phyloP scores from a whole-genome alignment of 208 protist genomes.

The Pavlovales sp. region DNA sequence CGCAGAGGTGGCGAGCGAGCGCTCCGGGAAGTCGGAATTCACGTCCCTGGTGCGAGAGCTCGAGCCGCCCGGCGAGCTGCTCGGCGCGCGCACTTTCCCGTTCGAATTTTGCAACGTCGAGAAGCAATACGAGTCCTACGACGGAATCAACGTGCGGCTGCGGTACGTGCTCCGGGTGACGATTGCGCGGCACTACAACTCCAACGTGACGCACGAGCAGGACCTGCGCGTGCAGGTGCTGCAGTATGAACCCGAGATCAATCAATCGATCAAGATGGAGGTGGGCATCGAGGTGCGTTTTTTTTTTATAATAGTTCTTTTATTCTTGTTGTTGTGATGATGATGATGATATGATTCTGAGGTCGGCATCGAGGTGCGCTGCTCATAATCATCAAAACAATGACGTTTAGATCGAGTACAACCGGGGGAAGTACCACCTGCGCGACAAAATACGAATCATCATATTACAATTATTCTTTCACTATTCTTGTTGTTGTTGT shows the following conservation, averaged over 20 bases:
- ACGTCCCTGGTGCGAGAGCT: slow-evolving; percentile 54
- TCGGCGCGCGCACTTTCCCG: slow-evolving; percentile 34
- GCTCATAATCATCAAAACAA: no score
- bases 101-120: slow-evolving; percentile 62
- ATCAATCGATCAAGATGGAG: slow-evolving; percentile 67
- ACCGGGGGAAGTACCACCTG: slow-evolving; percentile 74
- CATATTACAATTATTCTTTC: no score
- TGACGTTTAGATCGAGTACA: slow-evolving; percentile 86
- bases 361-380: slow-evolving; percentile 79
- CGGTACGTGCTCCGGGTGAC: slow-evolving; percentile 75
- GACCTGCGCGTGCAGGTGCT: slow-evolving; percentile 69
- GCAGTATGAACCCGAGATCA: slow-evolving; percentile 64
- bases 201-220: slow-evolving; percentile 66
- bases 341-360: no score
- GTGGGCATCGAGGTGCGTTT: background rate
- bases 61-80: slow-evolving; percentile 25
- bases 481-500: no score
- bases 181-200: slow-evolving; percentile 60
- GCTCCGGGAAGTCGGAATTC: slow-evolving; percentile 46
- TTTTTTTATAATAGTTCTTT: no score
- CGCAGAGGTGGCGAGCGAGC: slow-evolving; percentile 54
- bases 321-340: no score
- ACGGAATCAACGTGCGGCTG: slow-evolving; percentile 75
- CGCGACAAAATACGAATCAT: no score
- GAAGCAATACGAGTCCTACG: slow-evolving; percentile 76